Percentiles rank a stretch among this genome's conserved stretches.
phyloP scores from a whole-genome alignment of 2,329 filamentous ascomycete genomes.

The Paecilomyces fulvus region DNA sequence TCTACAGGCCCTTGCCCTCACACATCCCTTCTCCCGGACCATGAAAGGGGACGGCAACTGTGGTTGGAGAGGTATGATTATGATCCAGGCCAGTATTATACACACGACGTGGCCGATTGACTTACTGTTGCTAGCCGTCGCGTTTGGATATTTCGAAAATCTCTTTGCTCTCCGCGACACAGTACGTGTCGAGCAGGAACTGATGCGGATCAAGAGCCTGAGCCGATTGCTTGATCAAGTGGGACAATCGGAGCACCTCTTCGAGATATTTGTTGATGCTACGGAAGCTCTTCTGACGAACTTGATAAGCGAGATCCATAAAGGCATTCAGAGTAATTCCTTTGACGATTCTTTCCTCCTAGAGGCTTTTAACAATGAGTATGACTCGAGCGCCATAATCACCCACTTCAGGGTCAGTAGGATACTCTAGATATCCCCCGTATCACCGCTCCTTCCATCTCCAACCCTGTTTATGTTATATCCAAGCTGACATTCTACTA shows the following conservation, averaged over 20 bases:
- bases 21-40: constrained; percentile 79
- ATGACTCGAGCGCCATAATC: constrained; percentile 64
- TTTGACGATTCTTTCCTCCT: constrained; percentile 51
- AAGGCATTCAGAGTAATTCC: constrained; percentile 47
- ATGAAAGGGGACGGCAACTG: constrained; percentile 92
- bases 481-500: not conserved
- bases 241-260: constrained; percentile 60
- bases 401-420: constrained; percentile 63
- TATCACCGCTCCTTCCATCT: not conserved
- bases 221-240: constrained; percentile 61
- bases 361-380: constrained; percentile 64
- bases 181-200: constrained; percentile 59
- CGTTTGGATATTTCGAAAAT: constrained; percentile 86
- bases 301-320: constrained; percentile 50
- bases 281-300: constrained; percentile 60
- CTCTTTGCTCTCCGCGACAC: constrained; percentile 61
- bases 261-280: constrained; percentile 76
- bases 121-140: constrained; percentile 57
- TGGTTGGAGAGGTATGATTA: constrained; percentile 90
- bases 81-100: constrained; percentile 28
- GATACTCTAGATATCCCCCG: not conserved
- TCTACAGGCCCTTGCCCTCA: constrained; percentile 64
- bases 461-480: not conserved
- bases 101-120: constrained; percentile 5
- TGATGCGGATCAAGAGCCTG: constrained; percentile 61